A percentile compares a stretch with the other conserved stretches of the same genome.
Conservation (phyloP, 441 rosid genomes). For the Euphorbia corollata region DNA sequence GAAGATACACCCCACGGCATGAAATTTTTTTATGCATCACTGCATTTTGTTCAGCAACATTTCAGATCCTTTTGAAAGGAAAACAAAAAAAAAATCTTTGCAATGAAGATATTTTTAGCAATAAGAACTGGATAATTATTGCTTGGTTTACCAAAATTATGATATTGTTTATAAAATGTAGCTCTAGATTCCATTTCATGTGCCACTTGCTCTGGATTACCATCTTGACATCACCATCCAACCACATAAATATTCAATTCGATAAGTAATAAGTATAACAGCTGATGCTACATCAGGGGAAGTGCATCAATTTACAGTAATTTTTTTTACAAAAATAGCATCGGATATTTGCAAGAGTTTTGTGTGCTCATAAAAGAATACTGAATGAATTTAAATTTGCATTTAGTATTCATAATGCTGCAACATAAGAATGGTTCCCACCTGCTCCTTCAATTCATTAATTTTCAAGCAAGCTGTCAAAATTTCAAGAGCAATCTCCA, state of each 20-base stretch:
- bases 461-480: slow-evolving; percentile 76
- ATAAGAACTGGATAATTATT: neutral
- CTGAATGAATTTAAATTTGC: neutral
- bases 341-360: slow-evolving; percentile 14
- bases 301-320: neutral
- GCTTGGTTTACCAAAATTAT: neutral
- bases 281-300: slow-evolving; percentile 4
- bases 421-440: slow-evolving; percentile 25
- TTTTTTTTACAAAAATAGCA: slow-evolving; percentile 11
- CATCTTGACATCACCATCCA: slow-evolving; percentile 9
- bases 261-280: neutral
- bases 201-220: neutral
- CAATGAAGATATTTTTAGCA: neutral
- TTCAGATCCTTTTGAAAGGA: neutral
- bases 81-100: neutral
- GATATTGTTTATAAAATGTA: neutral
- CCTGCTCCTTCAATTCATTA: slow-evolving; percentile 88
- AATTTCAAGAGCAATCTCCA: slow-evolving; percentile 70
- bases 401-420: neutral
- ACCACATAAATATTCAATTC: neutral
- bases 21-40: neutral
- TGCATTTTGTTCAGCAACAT: too few relatives aligned
- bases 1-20: neutral
- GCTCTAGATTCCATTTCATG: slow-evolving; percentile 6
- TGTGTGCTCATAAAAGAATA: neutral